Percentiles rank a stretch among this genome's conserved stretches.
Evolutionary conservation across 169 alveolate genomes (phyloP).

Genomic region (Prorocentrum cordatum): DNA sequence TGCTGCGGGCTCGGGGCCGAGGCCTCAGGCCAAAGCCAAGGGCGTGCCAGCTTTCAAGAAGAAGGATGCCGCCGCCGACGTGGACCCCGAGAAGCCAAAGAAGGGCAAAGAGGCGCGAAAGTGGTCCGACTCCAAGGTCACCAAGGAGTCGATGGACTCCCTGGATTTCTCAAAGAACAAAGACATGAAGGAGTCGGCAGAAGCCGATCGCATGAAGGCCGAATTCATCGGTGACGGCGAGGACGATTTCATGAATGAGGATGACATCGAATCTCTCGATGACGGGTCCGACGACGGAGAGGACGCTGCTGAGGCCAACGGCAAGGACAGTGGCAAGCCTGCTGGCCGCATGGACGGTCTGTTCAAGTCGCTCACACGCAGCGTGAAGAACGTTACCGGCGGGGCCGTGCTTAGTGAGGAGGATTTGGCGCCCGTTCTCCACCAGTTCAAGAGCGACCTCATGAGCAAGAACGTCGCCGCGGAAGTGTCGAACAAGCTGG

Average conservation of each 20-base stretch:
- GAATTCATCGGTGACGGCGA: constrained; percentile 41
- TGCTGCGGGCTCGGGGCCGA: too few species aligned
- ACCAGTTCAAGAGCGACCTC: constrained; percentile 6
- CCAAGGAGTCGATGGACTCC: neutral
- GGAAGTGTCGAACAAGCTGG: constrained; percentile 72
- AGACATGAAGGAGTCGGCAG: neutral
- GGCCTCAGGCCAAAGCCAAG: neutral
- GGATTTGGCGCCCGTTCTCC: constrained; percentile 59
- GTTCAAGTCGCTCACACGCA: constrained; percentile 15
- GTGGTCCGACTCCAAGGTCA: neutral
- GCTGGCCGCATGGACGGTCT: constrained; percentile 61
- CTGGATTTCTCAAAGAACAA: constrained; percentile 40
- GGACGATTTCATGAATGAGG: too few species aligned
- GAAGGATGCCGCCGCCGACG: too few species aligned
- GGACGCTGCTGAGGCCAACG: too few species aligned
- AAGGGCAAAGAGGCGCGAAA: constrained; percentile 37
- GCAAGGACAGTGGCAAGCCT: too few species aligned
- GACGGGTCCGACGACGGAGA: too few species aligned
- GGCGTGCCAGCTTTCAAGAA: too few species aligned
- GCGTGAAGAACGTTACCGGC: constrained; percentile 50
- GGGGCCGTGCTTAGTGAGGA: constrained; percentile 55
- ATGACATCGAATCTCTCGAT: too few species aligned
- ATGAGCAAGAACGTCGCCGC: constrained; percentile 73
- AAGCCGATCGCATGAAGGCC: neutral
- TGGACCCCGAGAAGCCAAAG: constrained; percentile 6